phyloP scores from a whole-genome alignment of 768 basidiomycete genomes.

The Tremella mesenterica region DNA sequence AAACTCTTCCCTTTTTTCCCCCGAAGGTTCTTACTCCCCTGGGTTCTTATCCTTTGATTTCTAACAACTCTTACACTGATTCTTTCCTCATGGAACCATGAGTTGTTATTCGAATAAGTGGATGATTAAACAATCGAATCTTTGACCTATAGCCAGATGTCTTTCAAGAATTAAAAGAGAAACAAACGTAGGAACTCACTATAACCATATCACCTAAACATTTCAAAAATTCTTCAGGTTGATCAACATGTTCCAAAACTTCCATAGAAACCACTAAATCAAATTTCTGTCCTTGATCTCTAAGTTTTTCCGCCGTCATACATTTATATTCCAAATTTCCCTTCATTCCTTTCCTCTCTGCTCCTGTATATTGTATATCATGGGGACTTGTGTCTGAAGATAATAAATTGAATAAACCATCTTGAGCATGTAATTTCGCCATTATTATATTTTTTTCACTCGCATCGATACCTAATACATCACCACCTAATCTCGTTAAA shows the following conservation, averaged over 20 bases:
- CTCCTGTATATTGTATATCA: neutral
- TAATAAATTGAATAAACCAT: conserved; percentile 57
- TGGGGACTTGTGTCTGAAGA: neutral
- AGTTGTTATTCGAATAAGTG: no score
- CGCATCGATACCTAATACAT: conserved; percentile 86
- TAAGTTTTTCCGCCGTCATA: conserved; percentile 64
- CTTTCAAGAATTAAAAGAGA: no score
- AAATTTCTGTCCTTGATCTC: conserved; percentile 56
- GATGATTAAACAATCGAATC: no score
- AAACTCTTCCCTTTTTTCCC: no score
- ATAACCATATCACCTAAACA: conserved; percentile 79
- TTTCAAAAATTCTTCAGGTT: conserved; percentile 72
- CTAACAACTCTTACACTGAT: neutral
- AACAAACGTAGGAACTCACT: conserved; percentile 48
- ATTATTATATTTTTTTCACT: conserved; percentile 77
- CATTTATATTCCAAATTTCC: conserved; percentile 58
- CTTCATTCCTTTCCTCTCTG: neutral
- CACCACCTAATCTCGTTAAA: conserved; percentile 75
- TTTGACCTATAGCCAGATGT: no score
- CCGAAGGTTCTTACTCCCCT: no score
- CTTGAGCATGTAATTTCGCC: conserved; percentile 68
- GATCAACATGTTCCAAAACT: conserved; percentile 93
- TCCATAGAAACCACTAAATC: conserved; percentile 97
- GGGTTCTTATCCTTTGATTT: neutral
- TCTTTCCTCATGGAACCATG: neutral